These are phyloP conservation scores for Citrus sinensis DNA, from an alignment of 345 rosid genomes.

Conservation along the genomic window DNA sequence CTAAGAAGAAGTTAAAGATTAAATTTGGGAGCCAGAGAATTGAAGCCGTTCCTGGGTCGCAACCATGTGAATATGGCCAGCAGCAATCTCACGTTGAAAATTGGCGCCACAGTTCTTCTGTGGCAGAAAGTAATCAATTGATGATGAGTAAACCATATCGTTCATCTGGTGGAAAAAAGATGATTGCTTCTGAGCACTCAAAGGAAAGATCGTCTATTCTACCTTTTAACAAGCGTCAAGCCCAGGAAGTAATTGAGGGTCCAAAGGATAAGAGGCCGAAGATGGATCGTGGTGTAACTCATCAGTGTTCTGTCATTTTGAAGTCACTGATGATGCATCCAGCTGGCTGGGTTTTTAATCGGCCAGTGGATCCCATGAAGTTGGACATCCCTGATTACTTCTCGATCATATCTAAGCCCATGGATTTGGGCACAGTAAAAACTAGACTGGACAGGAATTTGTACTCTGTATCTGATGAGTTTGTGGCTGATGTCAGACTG, in stretches of 20 bases:
- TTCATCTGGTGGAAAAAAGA: slow-evolving; percentile 15
- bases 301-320: slow-evolving; percentile 52
- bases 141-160: slow-evolving; percentile 10
- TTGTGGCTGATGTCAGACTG: slow-evolving; percentile 76
- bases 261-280: slow-evolving; percentile 49
- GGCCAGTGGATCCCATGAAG: slow-evolving; percentile 74
- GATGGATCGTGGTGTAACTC: slow-evolving; percentile 44
- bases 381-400: slow-evolving; percentile 82
- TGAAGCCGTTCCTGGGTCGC: slow-evolving; percentile 24
- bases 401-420: slow-evolving; percentile 57
- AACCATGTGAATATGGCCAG: slow-evolving; percentile 20
- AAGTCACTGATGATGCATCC: slow-evolving; percentile 37
- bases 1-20: slow-evolving; percentile 48
- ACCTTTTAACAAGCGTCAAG: slow-evolving; percentile 39
- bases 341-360: slow-evolving; percentile 52
- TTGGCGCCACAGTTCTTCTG: slow-evolving; percentile 10
- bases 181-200: slow-evolving; percentile 8
- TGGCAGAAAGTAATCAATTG: slow-evolving; percentile 8
- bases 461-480: slow-evolving; percentile 51
- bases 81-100: slow-evolving; percentile 10
- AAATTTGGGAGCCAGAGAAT: slow-evolving; percentile 46
- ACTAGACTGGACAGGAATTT: slow-evolving; percentile 45
- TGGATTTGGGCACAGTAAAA: slow-evolving; percentile 86
- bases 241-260: slow-evolving; percentile 25
- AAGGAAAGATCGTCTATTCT: slow-evolving; percentile 12